phyloP scores from a whole-genome alignment of 441 rosid genomes.

The Gossypium lobatum region DNA sequence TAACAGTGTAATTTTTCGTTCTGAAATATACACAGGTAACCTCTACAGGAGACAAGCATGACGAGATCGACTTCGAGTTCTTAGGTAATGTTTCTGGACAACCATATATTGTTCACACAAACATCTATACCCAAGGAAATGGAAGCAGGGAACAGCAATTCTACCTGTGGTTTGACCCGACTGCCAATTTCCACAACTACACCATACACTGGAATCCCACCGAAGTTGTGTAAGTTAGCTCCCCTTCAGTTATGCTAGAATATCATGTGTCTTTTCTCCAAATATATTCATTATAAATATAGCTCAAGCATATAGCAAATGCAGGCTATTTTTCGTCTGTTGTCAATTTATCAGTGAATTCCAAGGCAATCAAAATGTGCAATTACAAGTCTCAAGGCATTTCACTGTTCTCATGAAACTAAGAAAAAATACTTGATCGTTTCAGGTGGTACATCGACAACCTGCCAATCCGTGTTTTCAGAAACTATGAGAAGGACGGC shows the following conservation, averaged over 20 bases:
- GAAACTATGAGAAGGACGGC: constrained; percentile 44
- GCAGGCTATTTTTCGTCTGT: not conserved
- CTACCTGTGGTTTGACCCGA: constrained; percentile 49
- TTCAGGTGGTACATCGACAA: constrained; percentile 53
- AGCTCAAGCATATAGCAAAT: not conserved
- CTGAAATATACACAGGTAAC: constrained; percentile 37
- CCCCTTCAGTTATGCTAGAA: constrained; percentile 6
- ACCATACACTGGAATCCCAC: constrained; percentile 58
- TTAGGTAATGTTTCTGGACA: constrained; percentile 46
- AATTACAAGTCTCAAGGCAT: not conserved
- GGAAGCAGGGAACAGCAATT: constrained; percentile 60
- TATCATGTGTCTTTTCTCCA: not conserved
- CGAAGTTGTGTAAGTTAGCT: constrained; percentile 43
- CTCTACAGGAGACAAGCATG: constrained; percentile 45
- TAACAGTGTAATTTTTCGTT: not conserved
- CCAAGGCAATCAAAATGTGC: not conserved
- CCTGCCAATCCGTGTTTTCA: constrained; percentile 44
- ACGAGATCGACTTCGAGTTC: constrained; percentile 55
- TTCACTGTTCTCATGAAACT: not conserved
- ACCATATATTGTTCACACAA: constrained; percentile 48
- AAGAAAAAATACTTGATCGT: not conserved
- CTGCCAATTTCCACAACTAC: constrained; percentile 53
- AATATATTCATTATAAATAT: not conserved
- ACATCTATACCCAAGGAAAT: constrained; percentile 40
- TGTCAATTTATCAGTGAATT: not conserved